phyloP scores from a whole-genome alignment of 306 rosid species.

The Vigna reflexopilosa region DNA sequence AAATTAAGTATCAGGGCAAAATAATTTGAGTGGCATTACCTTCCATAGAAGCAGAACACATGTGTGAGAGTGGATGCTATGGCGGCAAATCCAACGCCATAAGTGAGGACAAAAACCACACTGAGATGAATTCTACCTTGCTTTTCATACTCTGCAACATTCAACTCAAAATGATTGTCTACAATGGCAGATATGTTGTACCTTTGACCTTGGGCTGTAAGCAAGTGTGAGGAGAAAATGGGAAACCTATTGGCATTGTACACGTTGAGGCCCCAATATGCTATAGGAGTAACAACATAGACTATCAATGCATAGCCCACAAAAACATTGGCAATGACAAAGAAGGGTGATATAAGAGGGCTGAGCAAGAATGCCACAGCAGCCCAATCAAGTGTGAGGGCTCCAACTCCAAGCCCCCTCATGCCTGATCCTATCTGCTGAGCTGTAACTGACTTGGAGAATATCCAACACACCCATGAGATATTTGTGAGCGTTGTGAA shows the following conservation, averaged over 20 bases:
- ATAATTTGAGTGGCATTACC: constrained; percentile 48
- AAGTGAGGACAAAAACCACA: constrained; percentile 68
- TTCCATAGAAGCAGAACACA: constrained; percentile 77
- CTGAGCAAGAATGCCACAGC: constrained; percentile 73
- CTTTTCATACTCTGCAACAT: constrained; percentile 49
- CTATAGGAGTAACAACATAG: constrained; percentile 58
- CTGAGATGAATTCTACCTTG: constrained; percentile 76
- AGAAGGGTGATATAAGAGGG: constrained; percentile 82
- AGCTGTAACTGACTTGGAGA: constrained; percentile 82
- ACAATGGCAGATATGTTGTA: constrained; percentile 73
- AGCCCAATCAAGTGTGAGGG: constrained; percentile 76
- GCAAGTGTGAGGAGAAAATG: constrained; percentile 76
- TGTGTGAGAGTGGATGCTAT: constrained; percentile 77
- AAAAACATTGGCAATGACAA: constrained; percentile 70
- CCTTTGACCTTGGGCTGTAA: constrained; percentile 58
- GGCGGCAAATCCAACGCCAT: constrained; percentile 84
- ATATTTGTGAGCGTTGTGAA: too few relatives aligned
- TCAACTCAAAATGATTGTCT: constrained; percentile 64
- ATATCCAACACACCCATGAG: constrained; percentile 15
- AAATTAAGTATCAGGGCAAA: constrained; percentile 1
- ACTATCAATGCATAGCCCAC: constrained; percentile 59
- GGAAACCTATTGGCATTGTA: constrained; percentile 68
- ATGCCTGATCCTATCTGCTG: constrained; percentile 87
- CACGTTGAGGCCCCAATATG: constrained; percentile 71
- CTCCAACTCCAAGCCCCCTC: constrained; percentile 88